Evolutionary conservation across 2,329 filamentous ascomycete species (phyloP).

Genomic region (Alternaria arborescens): DNA sequence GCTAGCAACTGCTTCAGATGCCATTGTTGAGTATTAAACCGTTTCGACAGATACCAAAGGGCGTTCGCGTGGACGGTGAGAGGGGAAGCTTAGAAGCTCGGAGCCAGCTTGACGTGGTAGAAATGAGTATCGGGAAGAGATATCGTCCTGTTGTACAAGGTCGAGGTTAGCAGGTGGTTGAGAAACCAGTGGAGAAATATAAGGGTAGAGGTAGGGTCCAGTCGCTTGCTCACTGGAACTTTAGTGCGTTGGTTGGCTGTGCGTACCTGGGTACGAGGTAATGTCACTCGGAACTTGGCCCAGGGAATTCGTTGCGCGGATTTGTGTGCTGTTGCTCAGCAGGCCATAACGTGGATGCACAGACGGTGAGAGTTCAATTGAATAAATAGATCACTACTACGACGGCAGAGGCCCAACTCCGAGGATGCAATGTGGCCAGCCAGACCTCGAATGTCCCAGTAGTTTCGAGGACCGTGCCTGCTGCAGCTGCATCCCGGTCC

Average conservation of each 20-base stretch:
- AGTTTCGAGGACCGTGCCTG: constrained; percentile 27
- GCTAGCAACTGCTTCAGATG: constrained; percentile 48
- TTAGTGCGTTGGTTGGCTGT: constrained; percentile 14
- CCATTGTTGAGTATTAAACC: constrained; percentile 50
- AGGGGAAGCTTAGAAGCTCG: constrained; percentile 34
- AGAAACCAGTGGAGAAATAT: neutral
- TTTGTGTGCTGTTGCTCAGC: constrained; percentile 5
- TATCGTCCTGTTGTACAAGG: neutral
- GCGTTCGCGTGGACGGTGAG: constrained; percentile 47
- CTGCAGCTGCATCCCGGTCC: constrained; percentile 16
- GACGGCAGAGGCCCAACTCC: constrained; percentile 1
- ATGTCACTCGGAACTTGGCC: constrained; percentile 17
- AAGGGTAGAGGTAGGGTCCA: neutral
- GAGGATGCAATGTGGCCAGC: constrained; percentile 5
- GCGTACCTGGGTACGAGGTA: constrained; percentile 10
- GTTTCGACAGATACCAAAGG: constrained; percentile 50
- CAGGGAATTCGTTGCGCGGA: constrained; percentile 12
- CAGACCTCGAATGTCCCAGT: neutral
- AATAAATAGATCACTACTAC: constrained; percentile 11
- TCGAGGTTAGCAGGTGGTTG: constrained; percentile 6
- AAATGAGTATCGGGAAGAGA: neutral
- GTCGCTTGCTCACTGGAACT: neutral
- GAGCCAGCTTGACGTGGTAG: constrained; percentile 37
- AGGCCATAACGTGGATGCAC: constrained; percentile 11
- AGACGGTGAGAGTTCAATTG: constrained; percentile 19